Conservation (phyloP, 129 eudicot genomes). For the Ambrosia artemisiifolia region DNA sequence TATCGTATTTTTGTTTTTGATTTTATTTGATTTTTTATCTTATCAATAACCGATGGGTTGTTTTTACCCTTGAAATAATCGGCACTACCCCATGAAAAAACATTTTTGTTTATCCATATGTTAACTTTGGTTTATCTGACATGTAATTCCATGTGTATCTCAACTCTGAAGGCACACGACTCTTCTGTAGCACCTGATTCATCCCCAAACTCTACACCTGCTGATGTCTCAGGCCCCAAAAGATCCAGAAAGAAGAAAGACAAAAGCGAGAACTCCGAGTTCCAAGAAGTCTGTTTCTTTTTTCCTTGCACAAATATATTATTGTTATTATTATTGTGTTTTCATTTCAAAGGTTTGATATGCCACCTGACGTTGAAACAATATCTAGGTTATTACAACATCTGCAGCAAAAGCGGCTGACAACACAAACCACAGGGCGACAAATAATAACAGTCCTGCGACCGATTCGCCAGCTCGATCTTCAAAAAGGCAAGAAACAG, state of each 20-base stretch:
- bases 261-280: background rate
- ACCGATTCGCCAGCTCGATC: slow-evolving; percentile 34
- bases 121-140: slow-evolving; percentile 18
- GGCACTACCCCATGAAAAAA: background rate
- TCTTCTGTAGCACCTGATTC: slow-evolving; percentile 23
- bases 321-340: background rate
- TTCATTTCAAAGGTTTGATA: background rate
- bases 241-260: slow-evolving; percentile 29
- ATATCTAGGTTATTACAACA: slow-evolving; percentile 46
- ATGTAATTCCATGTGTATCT: slow-evolving; percentile 19
- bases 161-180: slow-evolving; percentile 11
- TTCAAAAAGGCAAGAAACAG: slow-evolving; percentile 48
- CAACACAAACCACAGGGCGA: slow-evolving; percentile 21
- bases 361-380: slow-evolving; percentile 19
- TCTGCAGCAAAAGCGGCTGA: slow-evolving; percentile 29
- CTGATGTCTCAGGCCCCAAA: slow-evolving; percentile 15
- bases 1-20: too few relatives aligned
- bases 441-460: background rate
- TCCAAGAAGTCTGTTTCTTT: slow-evolving; percentile 34
- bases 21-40: too few relatives aligned
- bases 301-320: slow-evolving; percentile 7
- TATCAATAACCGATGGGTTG: too few relatives aligned
- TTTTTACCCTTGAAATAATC: too few relatives aligned
- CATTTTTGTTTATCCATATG: background rate
- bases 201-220: slow-evolving; percentile 12